Evolutionary conservation across 2,329 filamentous ascomycete species (phyloP).

Genomic region (Claviceps purpurea): DNA sequence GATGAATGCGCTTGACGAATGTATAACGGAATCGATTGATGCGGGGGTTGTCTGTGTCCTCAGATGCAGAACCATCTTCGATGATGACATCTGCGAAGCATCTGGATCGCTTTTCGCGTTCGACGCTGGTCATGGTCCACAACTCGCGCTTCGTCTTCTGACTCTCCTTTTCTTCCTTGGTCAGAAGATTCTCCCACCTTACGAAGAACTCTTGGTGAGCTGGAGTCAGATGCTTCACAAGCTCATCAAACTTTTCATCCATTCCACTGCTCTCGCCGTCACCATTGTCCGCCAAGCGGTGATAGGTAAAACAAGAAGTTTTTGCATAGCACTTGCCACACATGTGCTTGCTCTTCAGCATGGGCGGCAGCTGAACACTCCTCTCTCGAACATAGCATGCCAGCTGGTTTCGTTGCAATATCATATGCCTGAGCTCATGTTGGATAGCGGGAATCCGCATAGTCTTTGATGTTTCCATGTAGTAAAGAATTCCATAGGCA

Average conservation of each 20-base stretch:
- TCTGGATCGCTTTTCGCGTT: conserved; percentile 76
- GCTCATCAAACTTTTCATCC: conserved; percentile 66
- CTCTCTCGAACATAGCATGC: conserved; percentile 75
- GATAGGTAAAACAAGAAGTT: conserved; percentile 81
- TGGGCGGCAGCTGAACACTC: conserved; percentile 65
- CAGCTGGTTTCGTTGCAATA: conserved; percentile 86
- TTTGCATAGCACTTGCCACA: conserved; percentile 88
- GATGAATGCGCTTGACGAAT: conserved; percentile 56
- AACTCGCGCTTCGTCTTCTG: conserved; percentile 79
- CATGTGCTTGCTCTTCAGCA: conserved; percentile 69
- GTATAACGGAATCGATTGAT: conserved; percentile 88
- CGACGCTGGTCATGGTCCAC: conserved; percentile 87
- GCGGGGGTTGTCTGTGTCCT: conserved; percentile 57
- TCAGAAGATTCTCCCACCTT: conserved; percentile 88
- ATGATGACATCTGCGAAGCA: conserved; percentile 85
- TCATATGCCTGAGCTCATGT: conserved; percentile 87
- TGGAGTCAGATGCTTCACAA: conserved; percentile 64
- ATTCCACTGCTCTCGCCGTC: conserved; percentile 70
- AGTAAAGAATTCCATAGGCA: conserved; percentile 82
- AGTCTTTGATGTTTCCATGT: conserved; percentile 81
- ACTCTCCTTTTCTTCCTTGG: conserved; percentile 84
- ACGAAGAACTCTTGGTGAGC: conserved; percentile 72
- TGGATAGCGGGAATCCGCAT: conserved; percentile 74
- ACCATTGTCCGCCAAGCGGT: conserved; percentile 78
- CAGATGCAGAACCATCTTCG: conserved; percentile 58